Conservation (phyloP, 495 filamentous ascomycete genomes). For the Aspergillus bertholletiae region DNA sequence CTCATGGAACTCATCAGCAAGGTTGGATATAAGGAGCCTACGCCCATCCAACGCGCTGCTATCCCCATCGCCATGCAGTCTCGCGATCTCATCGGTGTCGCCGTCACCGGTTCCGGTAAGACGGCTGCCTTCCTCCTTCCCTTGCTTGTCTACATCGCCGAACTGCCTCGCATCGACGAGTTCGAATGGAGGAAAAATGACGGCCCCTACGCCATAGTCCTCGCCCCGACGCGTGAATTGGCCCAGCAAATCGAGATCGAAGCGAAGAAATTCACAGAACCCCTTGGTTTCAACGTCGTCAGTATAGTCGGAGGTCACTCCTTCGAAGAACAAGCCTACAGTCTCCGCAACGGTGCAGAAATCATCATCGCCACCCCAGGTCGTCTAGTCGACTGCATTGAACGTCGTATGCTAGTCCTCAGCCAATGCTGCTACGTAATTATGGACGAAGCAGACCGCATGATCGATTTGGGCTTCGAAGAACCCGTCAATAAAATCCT, state of each 20-base stretch:
- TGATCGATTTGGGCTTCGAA: slow-evolving; percentile 99
- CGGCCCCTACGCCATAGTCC: slow-evolving; percentile 92
- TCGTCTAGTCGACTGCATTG: slow-evolving; percentile 95
- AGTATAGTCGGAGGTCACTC: slow-evolving; percentile 97
- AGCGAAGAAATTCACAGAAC: slow-evolving; percentile 87
- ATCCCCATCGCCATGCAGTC: slow-evolving; percentile 94
- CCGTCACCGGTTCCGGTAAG: slow-evolving; percentile 98
- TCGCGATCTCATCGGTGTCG: slow-evolving; percentile 94
- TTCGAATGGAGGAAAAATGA: slow-evolving; percentile 80
- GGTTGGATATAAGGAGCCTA: slow-evolving; percentile 92
- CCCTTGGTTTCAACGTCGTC: slow-evolving; percentile 91
- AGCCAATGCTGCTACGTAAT: slow-evolving; percentile 97
- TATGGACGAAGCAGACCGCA: slow-evolving; percentile 97
- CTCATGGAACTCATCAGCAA: slow-evolving; percentile 78
- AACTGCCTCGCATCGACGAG: slow-evolving; percentile 81
- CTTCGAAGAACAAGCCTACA: slow-evolving; percentile 91
- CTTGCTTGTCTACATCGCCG: slow-evolving; percentile 93
- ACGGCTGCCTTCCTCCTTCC: slow-evolving; percentile 94
- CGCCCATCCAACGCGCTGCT: slow-evolving; percentile 86
- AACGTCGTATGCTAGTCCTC: slow-evolving; percentile 86
- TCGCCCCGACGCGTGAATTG: slow-evolving; percentile 97
- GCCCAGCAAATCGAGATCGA: slow-evolving; percentile 97
- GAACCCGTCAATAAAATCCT: slow-evolving; percentile 98
- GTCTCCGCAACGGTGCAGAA: slow-evolving; percentile 90
- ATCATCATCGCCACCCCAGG: slow-evolving; percentile 98